A percentile compares a stretch with the other conserved stretches of the same genome.
Conservation (phyloP, 148 eudicot genomes). For the Vaccinium macrocarpon region DNA sequence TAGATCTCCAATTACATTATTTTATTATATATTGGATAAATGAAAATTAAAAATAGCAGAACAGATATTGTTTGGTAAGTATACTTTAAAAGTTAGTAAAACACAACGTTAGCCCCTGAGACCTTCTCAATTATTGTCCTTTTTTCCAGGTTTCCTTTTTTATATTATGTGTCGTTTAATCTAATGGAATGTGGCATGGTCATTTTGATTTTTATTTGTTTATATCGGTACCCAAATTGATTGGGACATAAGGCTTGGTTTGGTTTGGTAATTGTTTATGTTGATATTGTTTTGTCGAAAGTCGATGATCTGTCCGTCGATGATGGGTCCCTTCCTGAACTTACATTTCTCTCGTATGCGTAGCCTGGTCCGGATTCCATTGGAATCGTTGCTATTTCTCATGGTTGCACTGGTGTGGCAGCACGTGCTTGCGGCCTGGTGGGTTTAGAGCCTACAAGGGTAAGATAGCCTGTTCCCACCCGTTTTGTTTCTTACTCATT, state of each 20-base stretch:
- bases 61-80: not conserved
- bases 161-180: too few species aligned
- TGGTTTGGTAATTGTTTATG: too few species aligned
- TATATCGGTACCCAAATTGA: not conserved
- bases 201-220: not conserved
- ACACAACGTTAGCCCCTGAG: too few species aligned
- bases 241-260: too few species aligned
- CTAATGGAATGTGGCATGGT: too few species aligned
- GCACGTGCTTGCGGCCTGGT: constrained; percentile 99
- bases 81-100: too few species aligned
- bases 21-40: not conserved
- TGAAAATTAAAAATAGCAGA: too few species aligned
- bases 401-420: constrained; percentile 99
- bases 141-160: too few species aligned
- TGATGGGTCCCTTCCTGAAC: not conserved
- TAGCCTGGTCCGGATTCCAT: constrained; percentile 99
- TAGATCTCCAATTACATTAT: not conserved
- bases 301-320: not conserved
- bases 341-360: constrained; percentile 3
- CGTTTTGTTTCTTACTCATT: not conserved
- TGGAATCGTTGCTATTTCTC: constrained; percentile 99
- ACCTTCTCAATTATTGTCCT: too few species aligned
- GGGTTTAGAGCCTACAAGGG: constrained; percentile 98
- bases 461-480: constrained; percentile 25
- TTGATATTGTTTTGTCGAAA: not conserved